Conservation (phyloP, 1,284 basidiomycete species). For the Cutaneotrichosporon sp. region DNA sequence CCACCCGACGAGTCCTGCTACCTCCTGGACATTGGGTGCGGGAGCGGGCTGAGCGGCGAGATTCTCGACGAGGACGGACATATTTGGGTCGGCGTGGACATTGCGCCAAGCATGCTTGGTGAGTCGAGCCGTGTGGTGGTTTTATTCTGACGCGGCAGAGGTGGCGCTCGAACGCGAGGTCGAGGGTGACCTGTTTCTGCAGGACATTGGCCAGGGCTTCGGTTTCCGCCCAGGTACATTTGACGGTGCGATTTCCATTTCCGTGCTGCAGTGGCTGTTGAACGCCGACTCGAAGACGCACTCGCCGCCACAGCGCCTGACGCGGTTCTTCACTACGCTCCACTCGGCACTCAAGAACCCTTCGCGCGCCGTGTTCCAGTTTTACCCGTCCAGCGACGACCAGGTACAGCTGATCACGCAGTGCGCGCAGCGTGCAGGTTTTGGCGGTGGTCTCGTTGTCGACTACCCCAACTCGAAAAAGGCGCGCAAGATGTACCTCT, state of each 20-base stretch:
- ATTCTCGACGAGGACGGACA: conserved; percentile 89
- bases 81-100: conserved; percentile 90
- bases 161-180: conserved; percentile 89
- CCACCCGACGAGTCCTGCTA: conserved; percentile 69
- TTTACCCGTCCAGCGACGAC: conserved; percentile 92
- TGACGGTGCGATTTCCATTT: conserved; percentile 97
- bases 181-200: conserved; percentile 85
- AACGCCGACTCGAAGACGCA: conserved; percentile 93
- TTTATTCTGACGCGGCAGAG: conserved; percentile 53
- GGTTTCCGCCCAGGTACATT: conserved; percentile 94
- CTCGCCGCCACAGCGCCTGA: conserved; percentile 85
- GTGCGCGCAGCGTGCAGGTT: conserved; percentile 88
- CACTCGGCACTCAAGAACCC: conserved; percentile 88
- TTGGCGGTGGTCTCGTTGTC: conserved; percentile 93
- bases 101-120: conserved; percentile 96
- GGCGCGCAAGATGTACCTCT: conserved; percentile 85
- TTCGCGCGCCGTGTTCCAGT: conserved; percentile 88
- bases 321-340: conserved; percentile 92
- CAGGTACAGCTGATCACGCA: conserved; percentile 93
- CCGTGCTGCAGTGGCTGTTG: conserved; percentile 96
- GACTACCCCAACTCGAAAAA: conserved; percentile 97
- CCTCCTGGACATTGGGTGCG: conserved; percentile 94
- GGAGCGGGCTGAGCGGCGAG: conserved; percentile 96
- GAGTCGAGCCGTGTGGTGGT: conserved; percentile 36
- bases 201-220: conserved; percentile 89